A percentile compares a stretch with the other conserved stretches of the same genome.
phyloP scores from a whole-genome alignment of 495 filamentous ascomycete species.

The Penicillium flavigenum region DNA sequence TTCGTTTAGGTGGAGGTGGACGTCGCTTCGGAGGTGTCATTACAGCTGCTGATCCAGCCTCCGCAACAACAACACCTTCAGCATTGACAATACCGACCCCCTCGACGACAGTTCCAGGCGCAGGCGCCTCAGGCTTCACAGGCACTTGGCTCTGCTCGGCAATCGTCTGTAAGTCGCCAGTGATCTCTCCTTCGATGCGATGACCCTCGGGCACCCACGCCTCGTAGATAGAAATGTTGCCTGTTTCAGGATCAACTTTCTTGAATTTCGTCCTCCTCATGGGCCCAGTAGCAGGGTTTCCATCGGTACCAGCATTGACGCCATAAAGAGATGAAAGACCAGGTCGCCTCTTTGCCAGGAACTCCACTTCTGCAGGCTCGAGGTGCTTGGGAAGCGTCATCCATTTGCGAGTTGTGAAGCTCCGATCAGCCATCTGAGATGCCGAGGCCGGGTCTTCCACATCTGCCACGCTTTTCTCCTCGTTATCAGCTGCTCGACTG shows the following conservation, averaged over 20 bases:
- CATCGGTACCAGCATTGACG: conserved; percentile 45
- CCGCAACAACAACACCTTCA: conserved; percentile 60
- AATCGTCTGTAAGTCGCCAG: conserved; percentile 49
- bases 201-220: conserved; percentile 79
- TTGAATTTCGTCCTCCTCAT: conserved; percentile 78
- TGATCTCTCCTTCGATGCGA: conserved; percentile 75
- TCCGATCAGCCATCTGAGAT: conserved; percentile 43
- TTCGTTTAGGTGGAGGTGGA: conserved; percentile 74
- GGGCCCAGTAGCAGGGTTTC: conserved; percentile 37
- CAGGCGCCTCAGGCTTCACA: conserved; percentile 48
- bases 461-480: conserved; percentile 53
- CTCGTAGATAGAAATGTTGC: conserved; percentile 77
- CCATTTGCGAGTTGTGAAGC: conserved; percentile 76
- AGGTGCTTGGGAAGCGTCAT: conserved; percentile 71
- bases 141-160: conserved; percentile 32
- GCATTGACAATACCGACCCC: conserved; percentile 61
- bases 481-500: conserved; percentile 41
- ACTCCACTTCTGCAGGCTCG: conserved; percentile 74
- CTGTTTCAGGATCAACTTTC: conserved; percentile 66
- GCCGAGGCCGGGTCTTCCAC: conserved; percentile 39
- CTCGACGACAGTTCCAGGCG: conserved; percentile 60
- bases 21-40: conserved; percentile 54
- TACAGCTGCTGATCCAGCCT: conserved; percentile 44
- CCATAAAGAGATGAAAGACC: conserved; percentile 61
- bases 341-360: conserved; percentile 82